A percentile compares a stretch with the other conserved stretches of the same genome.
phyloP scores from a whole-genome alignment of 805 yeast genomes.

The Candida verbasci region DNA sequence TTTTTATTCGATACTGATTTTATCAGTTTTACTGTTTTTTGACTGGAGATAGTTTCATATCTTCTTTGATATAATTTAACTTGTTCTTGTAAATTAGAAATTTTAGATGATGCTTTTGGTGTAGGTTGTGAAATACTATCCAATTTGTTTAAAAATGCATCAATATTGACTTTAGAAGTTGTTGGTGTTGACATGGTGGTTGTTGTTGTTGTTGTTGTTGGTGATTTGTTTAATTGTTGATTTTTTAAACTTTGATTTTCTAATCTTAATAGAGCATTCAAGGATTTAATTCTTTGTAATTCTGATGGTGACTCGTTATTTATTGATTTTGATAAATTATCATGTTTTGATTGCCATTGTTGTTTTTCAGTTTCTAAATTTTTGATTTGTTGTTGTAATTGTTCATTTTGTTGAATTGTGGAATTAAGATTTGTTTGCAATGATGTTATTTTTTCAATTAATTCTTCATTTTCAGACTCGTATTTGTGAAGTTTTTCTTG shows the following conservation, averaged over 20 bases:
- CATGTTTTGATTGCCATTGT: constrained; percentile 5
- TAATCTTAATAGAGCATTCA: constrained; percentile 30
- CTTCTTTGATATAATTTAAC: constrained; percentile 47
- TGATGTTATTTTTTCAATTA: constrained; percentile 15
- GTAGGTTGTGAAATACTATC: constrained; percentile 1
- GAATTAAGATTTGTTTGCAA: constrained; percentile 20
- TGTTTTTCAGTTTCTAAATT: constrained; percentile 14
- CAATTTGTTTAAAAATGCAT: constrained; percentile 10
- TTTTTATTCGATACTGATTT: constrained; percentile 18
- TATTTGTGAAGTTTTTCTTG: constrained; percentile 15
- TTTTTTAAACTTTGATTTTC: constrained; percentile 36
- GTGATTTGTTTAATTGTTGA: constrained; percentile 1
- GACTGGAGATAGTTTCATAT: constrained; percentile 45
- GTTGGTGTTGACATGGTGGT: not conserved
- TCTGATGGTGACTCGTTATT: constrained; percentile 13
- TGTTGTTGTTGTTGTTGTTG: too few relatives aligned
- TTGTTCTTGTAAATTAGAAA: constrained; percentile 17
- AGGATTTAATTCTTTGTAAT: constrained; percentile 23
- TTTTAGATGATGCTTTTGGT: constrained; percentile 3
- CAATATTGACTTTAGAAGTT: constrained; percentile 5
- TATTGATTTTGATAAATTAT: constrained; percentile 4
- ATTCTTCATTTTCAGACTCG: constrained; percentile 13
- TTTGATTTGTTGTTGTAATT: constrained; percentile 18
- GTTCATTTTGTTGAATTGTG: constrained; percentile 15
- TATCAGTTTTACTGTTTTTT: constrained; percentile 18